Base-by-base conservation (phyloP, 2,329 filamentous ascomycete genomes). In the Geosmithia putterillii region DNA sequence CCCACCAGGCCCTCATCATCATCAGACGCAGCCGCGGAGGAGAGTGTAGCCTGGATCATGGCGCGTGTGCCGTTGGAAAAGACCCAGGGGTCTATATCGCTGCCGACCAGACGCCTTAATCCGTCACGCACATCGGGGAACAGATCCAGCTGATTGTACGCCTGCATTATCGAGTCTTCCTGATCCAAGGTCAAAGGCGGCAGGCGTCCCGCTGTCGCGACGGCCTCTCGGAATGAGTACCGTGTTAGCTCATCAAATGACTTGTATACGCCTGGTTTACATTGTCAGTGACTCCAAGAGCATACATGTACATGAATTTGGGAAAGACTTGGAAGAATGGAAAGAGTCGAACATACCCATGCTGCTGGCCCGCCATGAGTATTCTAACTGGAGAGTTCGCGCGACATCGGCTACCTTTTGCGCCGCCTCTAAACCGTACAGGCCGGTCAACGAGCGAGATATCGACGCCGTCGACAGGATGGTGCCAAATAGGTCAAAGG, bases 401-500 rank as follows among this genome's bases (percentile, higher is more conserved):
- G 83, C 86, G 53, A 74, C 59, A 15, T 69, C 57, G 4, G 81
- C 75, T 25, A 87, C 67, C 1, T 59, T 58, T 20, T 66, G 59
- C 3, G 79, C 76, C 49, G 72, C 71, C 5, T 77, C 73, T 23
- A 72, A 57, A 7, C 73, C 78, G 51, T 78, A 78, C 44, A 79
- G 59, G 25, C 63, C 59, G 15, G 70, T 69, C 12, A 88, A 63
- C 46, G 79, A 67, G 32, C 68, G 61, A 7, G 73, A 70, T 48
- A 87, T 84, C 23, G 79, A 83, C 38, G 77, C 74, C 2, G 83
- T 86, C 9, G 81, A 85, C 6, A 88, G 67, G 9, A 89, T 61
- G 2, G 83, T 88, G 43, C 82, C 83, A 58, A 87, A 88, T 2
- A 85, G 67, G 53, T 89, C 83, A 49, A 89, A 86, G 1, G 81